Conservation (phyloP, 164 flowering plant genomes). For the Santalum album region DNA sequence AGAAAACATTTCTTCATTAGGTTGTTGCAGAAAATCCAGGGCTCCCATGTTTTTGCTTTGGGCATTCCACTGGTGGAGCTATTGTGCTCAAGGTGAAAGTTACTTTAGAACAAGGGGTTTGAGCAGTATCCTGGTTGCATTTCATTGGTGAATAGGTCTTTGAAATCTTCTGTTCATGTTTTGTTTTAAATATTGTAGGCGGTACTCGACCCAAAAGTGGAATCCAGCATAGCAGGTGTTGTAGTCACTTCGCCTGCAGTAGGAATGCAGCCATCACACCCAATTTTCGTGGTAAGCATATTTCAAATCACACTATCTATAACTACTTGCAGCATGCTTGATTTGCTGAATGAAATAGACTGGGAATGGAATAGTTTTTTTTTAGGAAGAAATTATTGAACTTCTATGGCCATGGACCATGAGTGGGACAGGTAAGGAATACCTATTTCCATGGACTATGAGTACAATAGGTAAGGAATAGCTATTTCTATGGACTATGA, state of each 20-base stretch:
- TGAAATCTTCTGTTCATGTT: not conserved
- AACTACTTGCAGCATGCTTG: no score
- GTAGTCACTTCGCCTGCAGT: slow-evolving; percentile 80
- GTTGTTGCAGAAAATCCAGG: slow-evolving; percentile 62
- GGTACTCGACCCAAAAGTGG: slow-evolving; percentile 55
- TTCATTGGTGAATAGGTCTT: not conserved
- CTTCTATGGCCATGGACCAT: no score
- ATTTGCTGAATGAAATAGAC: no score
- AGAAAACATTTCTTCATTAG: slow-evolving; percentile 60
- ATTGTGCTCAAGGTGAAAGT: slow-evolving; percentile 58
- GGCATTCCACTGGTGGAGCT: slow-evolving; percentile 91
- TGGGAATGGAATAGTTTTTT: no score
- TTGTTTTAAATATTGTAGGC: slow-evolving; percentile 32
- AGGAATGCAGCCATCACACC: slow-evolving; percentile 81
- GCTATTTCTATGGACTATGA: no score
- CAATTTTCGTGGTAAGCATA: slow-evolving; percentile 44
- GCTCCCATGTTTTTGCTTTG: slow-evolving; percentile 80
- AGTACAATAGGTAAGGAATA: no score
- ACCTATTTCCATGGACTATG: no score
- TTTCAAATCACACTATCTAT: no score
- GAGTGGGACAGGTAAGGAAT: no score
- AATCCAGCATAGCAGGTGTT: slow-evolving; percentile 43
- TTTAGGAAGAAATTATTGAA: no score
- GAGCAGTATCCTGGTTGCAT: not conserved
- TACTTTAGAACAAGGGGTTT: not conserved